Evolutionary conservation across 345 rosid genomes (phyloP), one percentile per base, ranked within the genome.

Genomic region (Iberis pinnata): DNA sequence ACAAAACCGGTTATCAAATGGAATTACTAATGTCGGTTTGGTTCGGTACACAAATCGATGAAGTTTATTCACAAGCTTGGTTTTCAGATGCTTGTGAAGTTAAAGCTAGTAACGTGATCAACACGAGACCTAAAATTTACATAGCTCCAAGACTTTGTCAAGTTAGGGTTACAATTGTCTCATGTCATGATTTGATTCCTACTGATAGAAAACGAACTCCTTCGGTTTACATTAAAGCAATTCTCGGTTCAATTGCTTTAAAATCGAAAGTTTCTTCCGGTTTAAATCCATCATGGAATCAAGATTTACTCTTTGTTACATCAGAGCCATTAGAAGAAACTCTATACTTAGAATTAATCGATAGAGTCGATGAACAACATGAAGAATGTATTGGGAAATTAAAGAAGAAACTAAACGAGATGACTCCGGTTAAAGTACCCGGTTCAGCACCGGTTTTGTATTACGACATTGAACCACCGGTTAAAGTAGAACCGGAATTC

Each of bases 71-170:
- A 42, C 3, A 18, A 1, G 64, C 64, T 12, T 65, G 64, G 70
- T 65, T 65, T 24, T 49, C 70, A 0, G 63, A 65, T 19, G 52
- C 63, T 0, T 65, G 5, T 57, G 41, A 9, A 0, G 59, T 65
- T 12, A 26, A 41, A 12, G 53, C 64, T 17, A 37, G 40, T 26
- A 18, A 25, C 58, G 47, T 65, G 59, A 26, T 9, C 9, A 33
- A 65, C 53, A 65, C 64, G 31, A 53, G 64, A n/a, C 59, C 64
- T 20, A 50, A 42, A n/a, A 6, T 58, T 2, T 65, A 65, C 53
- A 1, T 58, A 49, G 70, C 70, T 35, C 64, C 63, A 49, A 41
- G 58, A 44, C 58, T 65, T 19, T 56, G 70, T 37, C 57, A 65
- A 22, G 58, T 65, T 57, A 42, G 70, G 33, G 17, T 65, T n/a